These are phyloP conservation scores for Fraxinus americana DNA, from an alignment of 257 asterid species.

Conservation along the genomic window DNA sequence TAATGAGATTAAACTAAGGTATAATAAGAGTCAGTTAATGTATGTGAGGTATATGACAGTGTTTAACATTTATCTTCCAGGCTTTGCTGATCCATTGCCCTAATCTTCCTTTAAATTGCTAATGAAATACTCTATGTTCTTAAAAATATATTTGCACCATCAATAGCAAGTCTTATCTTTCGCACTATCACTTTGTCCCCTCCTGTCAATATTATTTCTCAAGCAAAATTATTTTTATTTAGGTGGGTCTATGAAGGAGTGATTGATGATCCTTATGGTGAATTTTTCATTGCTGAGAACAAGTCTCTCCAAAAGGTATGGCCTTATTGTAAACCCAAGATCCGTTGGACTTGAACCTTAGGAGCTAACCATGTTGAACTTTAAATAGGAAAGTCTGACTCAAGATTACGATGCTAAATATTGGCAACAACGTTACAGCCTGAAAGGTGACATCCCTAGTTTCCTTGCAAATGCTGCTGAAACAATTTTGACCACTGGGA, in stretches of 20 bases:
- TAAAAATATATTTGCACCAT: background rate
- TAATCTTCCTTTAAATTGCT: constrained; percentile 10
- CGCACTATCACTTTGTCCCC: background rate
- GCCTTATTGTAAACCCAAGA: constrained; percentile 16
- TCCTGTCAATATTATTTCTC: constrained; percentile 21
- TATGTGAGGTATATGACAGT: background rate
- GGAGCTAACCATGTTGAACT: constrained; percentile 35
- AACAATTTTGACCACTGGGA: constrained; percentile 91
- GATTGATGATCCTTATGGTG: constrained; percentile 92
- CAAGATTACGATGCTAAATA: constrained; percentile 93
- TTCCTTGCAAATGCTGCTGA: constrained; percentile 97
- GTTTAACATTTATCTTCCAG: constrained; percentile 9
- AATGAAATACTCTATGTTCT: background rate
- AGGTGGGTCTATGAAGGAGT: constrained; percentile 99
- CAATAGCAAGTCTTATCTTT: constrained; percentile 5
- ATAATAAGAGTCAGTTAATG: background rate
- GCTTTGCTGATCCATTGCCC: background rate
- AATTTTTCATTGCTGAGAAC: constrained; percentile 96
- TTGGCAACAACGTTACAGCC: constrained; percentile 98
- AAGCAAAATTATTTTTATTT: constrained; percentile 26
- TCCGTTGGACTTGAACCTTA: constrained; percentile 21
- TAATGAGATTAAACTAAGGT: background rate
- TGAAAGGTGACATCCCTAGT: constrained; percentile 90
- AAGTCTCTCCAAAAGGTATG: constrained; percentile 91
- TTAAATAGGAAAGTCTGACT: constrained; percentile 88